phyloP scores from a whole-genome alignment of 345 rosid species.

The Garcia nutans region DNA sequence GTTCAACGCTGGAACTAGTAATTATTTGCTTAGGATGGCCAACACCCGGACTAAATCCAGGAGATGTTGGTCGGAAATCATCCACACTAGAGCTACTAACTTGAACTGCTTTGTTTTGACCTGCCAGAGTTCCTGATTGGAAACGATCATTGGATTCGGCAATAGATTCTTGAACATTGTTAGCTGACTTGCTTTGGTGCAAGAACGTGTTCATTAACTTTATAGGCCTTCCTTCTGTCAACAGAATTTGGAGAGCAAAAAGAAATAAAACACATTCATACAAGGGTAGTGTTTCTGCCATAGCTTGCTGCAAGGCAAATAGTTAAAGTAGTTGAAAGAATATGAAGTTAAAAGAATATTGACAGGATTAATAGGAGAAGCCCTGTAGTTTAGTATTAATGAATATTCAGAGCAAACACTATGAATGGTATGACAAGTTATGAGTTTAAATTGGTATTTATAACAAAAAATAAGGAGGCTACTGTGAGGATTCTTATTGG shows the following conservation, averaged over 20 bases:
- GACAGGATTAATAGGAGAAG: not conserved
- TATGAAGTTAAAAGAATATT: not conserved
- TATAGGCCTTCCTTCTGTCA: slow-evolving; percentile 34
- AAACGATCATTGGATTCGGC: not conserved
- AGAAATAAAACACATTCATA: slow-evolving; percentile 12
- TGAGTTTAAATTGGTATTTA: slow-evolving; percentile 15
- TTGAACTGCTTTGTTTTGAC: no score
- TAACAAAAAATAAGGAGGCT: not conserved
- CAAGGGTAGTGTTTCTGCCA: slow-evolving; percentile 27
- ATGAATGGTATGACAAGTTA: slow-evolving; percentile 5
- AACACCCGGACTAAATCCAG: slow-evolving; percentile 31
- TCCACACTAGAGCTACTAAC: not conserved
- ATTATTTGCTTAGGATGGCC: slow-evolving; percentile 13
- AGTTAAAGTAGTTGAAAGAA: not conserved
- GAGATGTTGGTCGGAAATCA: slow-evolving; percentile 28
- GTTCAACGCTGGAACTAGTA: not conserved
- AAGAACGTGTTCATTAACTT: slow-evolving; percentile 15
- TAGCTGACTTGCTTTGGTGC: no score
- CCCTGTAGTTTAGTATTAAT: not conserved
- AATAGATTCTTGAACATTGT: not conserved
- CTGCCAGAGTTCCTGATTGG: no score
- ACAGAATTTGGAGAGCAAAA: slow-evolving; percentile 32
- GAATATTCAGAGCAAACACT: not conserved
- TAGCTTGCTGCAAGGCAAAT: not conserved
- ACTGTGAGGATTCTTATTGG: no score